Evolutionary conservation across 2,329 filamentous ascomycete species (phyloP), one percentile per base, ranked within the genome.

Genomic region (Rhexocercosporidium sp.): DNA sequence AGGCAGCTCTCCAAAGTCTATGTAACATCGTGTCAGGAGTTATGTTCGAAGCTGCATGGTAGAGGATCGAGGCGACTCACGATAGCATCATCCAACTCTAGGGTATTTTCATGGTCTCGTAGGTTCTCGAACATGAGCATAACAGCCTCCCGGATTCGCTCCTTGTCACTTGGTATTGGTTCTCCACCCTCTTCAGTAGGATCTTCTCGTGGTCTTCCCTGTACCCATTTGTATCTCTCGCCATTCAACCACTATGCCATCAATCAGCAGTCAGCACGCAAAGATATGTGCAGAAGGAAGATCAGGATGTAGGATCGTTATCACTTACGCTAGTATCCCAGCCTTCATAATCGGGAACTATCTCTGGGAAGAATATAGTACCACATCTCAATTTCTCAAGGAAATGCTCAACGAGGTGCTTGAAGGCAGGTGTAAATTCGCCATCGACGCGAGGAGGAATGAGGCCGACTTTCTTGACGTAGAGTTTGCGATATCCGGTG

Each of bases 401-500:
- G 41, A 68, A 68, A 8, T 61, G n/a, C 22, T 65, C 62, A 18
- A 68, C 41, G 1, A 65, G 18, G 7, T 20, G 51, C 34, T 59
- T 25, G 39, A 68, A 68, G 3, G 27, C 44, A 12, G 3, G 7
- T n/a, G 39, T 59, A n/a, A 68, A 68, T 0, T 39, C 22, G 5
- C 25, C 39, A 14, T 60, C 22, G 29, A 8, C 49, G 1, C 66
- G 37, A 11, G 61, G 54, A 6, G 27, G 9, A 11, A 65, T 54
- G 2, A 20, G 29, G 18, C 62, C 66, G 8, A 25, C n/a, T 16
- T 29, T 16, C 22, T 68, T 54, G 39, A 57, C 44, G 16, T 41
- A 29, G 22, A 27, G n/a, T 53, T 62, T 62, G 20, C 59, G 51
- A 25, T 65, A 68, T 12, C 57, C 62, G 37, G 66, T 68, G 25